These are phyloP conservation scores for Aethionema arabicum DNA, from an alignment of 345 rosid species.

Conservation along the genomic window DNA sequence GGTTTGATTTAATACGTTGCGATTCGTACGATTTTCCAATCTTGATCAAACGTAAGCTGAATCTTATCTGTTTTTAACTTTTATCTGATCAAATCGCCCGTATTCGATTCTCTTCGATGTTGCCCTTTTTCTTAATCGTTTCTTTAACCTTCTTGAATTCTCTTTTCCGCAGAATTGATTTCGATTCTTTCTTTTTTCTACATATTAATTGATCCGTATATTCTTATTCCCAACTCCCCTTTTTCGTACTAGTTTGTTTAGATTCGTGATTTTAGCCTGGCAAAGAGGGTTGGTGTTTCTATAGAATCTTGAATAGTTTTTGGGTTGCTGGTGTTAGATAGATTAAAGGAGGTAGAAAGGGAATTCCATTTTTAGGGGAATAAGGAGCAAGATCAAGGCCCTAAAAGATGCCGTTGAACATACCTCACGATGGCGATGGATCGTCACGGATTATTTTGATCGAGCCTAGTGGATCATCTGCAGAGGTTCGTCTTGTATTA, in stretches of 20 bases:
- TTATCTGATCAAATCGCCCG: not conserved
- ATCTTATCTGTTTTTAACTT: constrained; percentile 17
- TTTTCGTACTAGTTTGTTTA: not conserved
- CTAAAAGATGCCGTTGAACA: constrained; percentile 65
- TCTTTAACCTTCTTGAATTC: constrained; percentile 8
- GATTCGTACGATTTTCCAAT: constrained; percentile 14
- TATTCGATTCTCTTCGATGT: constrained; percentile 8
- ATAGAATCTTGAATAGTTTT: constrained; percentile 12
- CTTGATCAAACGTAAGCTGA: constrained; percentile 45
- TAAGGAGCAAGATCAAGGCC: too few relatives aligned
- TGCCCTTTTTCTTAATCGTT: not conserved
- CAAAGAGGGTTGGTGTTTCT: constrained; percentile 5
- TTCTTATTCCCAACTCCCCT: constrained; percentile 6
- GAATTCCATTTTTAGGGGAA: constrained; percentile 48
- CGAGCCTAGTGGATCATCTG: constrained; percentile 82
- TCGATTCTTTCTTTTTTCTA: not conserved
- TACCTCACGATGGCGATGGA: constrained; percentile 60
- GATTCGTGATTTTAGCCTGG: not conserved
- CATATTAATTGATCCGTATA: constrained; percentile 15
- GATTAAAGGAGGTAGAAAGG: constrained; percentile 62
- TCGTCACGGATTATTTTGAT: constrained; percentile 65
- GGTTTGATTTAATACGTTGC: constrained; percentile 7
- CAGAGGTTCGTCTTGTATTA: constrained; percentile 48
- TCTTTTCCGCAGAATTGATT: constrained; percentile 31
- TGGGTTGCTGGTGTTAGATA: constrained; percentile 43